Conservation (phyloP, 2,329 filamentous ascomycete genomes). For the Cladosporium sp. region DNA sequence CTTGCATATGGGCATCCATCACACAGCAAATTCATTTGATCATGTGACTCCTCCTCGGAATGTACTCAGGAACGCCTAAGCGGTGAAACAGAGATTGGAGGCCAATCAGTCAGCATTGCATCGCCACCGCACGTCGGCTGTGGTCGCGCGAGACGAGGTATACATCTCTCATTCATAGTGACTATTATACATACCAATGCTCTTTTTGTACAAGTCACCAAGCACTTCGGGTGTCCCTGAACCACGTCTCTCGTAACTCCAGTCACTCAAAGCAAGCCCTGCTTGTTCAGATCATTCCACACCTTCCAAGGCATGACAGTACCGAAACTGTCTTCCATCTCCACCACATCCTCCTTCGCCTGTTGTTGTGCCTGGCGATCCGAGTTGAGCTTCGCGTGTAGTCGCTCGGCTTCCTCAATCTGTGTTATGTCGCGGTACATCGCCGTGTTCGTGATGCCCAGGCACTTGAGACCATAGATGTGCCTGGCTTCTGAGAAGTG, state of each 20-base stretch:
- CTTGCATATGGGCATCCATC: too few relatives aligned
- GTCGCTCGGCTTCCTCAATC: slow-evolving; percentile 79
- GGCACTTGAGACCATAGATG: slow-evolving; percentile 86
- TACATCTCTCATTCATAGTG: neutral
- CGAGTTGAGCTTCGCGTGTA: slow-evolving; percentile 91
- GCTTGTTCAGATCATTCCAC: slow-evolving; percentile 90
- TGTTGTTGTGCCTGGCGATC: slow-evolving; percentile 75
- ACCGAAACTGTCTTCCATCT: slow-evolving; percentile 97
- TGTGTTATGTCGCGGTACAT: slow-evolving; percentile 91
- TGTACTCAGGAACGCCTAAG: too few relatives aligned
- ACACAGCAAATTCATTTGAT: too few relatives aligned
- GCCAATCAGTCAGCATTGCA: too few relatives aligned
- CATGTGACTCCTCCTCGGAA: too few relatives aligned
- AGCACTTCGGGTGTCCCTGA: too few relatives aligned
- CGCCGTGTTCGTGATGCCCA: slow-evolving; percentile 77
- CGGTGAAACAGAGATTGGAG: too few relatives aligned
- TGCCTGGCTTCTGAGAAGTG: slow-evolving; percentile 95
- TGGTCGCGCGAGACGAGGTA: neutral
- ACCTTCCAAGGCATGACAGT: slow-evolving; percentile 99
- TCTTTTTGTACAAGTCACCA: neutral
- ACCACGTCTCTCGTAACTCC: neutral
- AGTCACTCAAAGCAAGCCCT: slow-evolving; percentile 64
- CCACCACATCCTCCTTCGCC: slow-evolving; percentile 63
- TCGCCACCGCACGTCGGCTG: too few relatives aligned
- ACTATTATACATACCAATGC: slow-evolving; percentile 4